A percentile compares a stretch with the other conserved stretches of the same genome.
These are phyloP conservation scores for Myriosclerotinia duriaeana DNA, from an alignment of 2,329 filamentous ascomycete genomes.

Conservation along the genomic window DNA sequence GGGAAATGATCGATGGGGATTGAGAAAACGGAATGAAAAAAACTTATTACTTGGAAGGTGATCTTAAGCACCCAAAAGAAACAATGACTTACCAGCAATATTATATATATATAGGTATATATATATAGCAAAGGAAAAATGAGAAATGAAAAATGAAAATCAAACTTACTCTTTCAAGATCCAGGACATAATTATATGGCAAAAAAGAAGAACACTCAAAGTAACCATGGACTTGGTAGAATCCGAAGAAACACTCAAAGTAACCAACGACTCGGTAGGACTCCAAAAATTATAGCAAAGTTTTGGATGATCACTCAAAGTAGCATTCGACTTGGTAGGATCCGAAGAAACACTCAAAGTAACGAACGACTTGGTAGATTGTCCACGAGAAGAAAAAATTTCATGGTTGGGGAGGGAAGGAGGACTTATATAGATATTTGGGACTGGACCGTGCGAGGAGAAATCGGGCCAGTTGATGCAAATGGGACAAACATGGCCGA, in stretches of 20 bases:
- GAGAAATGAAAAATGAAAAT: not conserved
- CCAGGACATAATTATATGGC: not conserved
- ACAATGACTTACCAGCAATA: not conserved
- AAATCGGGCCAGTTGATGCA: too few species aligned
- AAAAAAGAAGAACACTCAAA: conserved; percentile 7
- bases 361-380: not conserved
- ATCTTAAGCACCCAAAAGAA: too few species aligned
- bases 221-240: conserved; percentile 16
- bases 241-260: conserved; percentile 11
- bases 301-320: not conserved
- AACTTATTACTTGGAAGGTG: too few species aligned
- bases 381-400: not conserved
- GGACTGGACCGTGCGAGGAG: too few species aligned
- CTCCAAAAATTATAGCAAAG: not conserved
- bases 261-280: not conserved
- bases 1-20: too few species aligned
- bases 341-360: conserved; percentile 16
- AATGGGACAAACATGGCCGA: too few species aligned
- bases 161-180: not conserved
- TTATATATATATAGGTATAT: too few species aligned
- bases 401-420: not conserved
- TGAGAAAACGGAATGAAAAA: too few species aligned
- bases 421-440: not conserved
- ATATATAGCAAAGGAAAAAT: not conserved
- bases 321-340: conserved; percentile 8